Conservation (phyloP, 306 rosid species). For the Ziziphus jujuba region DNA sequence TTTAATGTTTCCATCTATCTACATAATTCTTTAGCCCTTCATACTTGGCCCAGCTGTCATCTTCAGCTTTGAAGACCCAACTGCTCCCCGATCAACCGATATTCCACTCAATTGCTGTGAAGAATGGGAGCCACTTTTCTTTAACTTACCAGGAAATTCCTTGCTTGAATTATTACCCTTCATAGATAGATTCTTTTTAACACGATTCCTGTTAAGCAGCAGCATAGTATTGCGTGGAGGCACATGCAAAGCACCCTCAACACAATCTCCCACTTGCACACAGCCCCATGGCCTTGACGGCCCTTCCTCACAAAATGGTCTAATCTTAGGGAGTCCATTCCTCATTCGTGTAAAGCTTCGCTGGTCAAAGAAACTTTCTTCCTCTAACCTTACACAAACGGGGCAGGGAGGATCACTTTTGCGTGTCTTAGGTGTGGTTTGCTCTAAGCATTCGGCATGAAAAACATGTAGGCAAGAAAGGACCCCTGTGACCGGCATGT, state of each 20-base stretch:
- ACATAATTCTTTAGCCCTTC: constrained; percentile 41
- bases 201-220: constrained; percentile 59
- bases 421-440: constrained; percentile 58
- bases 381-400: constrained; percentile 52
- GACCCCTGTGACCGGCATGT: constrained; percentile 82
- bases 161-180: constrained; percentile 57
- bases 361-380: constrained; percentile 55
- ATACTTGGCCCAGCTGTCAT: constrained; percentile 38
- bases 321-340: constrained; percentile 48
- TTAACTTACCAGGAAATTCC: constrained; percentile 69
- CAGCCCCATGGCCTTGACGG: constrained; percentile 74
- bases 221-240: constrained; percentile 59
- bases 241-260: constrained; percentile 68
- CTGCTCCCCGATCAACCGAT: constrained; percentile 48
- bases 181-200: constrained; percentile 59
- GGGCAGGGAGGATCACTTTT: constrained; percentile 85
- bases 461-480: constrained; percentile 79
- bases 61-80: constrained; percentile 55
- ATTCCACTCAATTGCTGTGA: constrained; percentile 49
- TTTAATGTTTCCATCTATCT: constrained; percentile 15
- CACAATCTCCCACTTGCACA: constrained; percentile 65
- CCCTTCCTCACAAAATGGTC: constrained; percentile 56
- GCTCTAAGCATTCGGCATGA: constrained; percentile 92
- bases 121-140: constrained; percentile 43
- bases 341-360: constrained; percentile 39